Evolutionary conservation across 2,329 filamentous ascomycete species (phyloP), one percentile per base, ranked within the genome.

Genomic region (Aspergillus calidoustus): DNA sequence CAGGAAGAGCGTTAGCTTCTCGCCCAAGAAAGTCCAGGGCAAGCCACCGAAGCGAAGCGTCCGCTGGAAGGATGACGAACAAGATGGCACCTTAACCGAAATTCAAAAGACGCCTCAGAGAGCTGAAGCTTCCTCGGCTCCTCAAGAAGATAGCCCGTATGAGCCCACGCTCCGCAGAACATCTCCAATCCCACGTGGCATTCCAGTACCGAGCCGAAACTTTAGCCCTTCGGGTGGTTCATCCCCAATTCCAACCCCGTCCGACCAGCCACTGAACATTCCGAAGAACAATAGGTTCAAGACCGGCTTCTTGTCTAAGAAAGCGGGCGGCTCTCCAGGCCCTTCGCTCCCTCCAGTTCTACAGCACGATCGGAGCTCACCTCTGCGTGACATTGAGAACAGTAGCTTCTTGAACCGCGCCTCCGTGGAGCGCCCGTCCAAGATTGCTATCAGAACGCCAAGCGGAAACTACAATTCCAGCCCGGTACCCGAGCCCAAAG

Each of bases 51-150:
- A 92, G 77, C 87, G 93, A 63, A 89, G 85, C 50, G 94, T 99
- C 6, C 87, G 94, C 66, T 99, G 95, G 95, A 89, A 92, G 61
- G 93, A 96, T 71, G 95, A 98, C 70, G 92, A 89, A 2, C 90
- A 96, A 72, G 88, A 94, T 55, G 93, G 93, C 25, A 89, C 89
- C 0, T 81, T 98, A 59, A 93, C 91, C 11, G 95, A 98, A 74
- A 97, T 94, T 73, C 91, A 94, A 72, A 92, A 92, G 78, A 97
- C 94, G 3, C 94, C 95, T 1, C 86, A 93, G 75, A 91, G 89
- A 72, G 76, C 84, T 8, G 81, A 86, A 17, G 82, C 82, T 2
- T 85, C 86, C 0, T 86, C 87, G 7, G 57, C 55, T 28, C 59
- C 60, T 54, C 44, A 13, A 8, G 85, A 88, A 54, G 76, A 77